These are phyloP conservation scores for Fusarium bactridioides DNA, from an alignment of 2,329 filamentous ascomycete species.

Conservation along the genomic window DNA sequence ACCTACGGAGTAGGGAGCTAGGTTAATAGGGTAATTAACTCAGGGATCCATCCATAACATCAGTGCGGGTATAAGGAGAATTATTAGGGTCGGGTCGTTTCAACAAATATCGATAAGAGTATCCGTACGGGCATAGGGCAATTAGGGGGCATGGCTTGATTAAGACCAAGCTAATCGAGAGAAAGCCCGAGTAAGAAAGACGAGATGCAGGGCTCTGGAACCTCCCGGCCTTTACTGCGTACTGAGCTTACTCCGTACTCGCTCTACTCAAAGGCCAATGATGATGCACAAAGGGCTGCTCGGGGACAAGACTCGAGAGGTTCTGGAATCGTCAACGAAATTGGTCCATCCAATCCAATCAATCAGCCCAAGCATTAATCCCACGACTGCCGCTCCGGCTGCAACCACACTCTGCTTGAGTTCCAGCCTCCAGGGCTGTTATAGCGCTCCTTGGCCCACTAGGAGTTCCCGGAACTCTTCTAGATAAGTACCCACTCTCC, in stretches of 20 bases:
- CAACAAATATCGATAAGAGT: neutral
- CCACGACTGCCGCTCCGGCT: constrained; percentile 23
- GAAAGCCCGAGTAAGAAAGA: neutral
- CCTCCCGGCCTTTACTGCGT: neutral
- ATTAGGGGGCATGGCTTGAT: neutral
- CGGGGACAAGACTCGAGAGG: neutral
- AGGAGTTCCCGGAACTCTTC: constrained; percentile 4
- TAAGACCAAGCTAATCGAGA: constrained; percentile 3
- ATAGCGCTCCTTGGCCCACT: constrained; percentile 13
- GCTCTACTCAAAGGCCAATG: neutral
- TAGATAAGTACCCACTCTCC: constrained; percentile 8
- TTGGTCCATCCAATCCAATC: neutral
- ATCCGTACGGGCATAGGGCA: neutral
- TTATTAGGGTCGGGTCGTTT: constrained; percentile 1
- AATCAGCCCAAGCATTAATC: constrained; percentile 1
- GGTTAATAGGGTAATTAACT: neutral
- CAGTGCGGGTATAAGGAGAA: constrained; percentile 12
- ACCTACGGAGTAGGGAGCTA: neutral
- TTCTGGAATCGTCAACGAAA: constrained; percentile 25
- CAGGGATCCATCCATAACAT: neutral
- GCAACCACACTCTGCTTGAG: constrained; percentile 2
- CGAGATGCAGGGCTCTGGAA: neutral
- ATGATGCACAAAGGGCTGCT: constrained; percentile 20
- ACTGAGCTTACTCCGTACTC: neutral
- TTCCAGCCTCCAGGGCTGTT: neutral